Evolutionary conservation across 2,329 filamentous ascomycete species (phyloP), one percentile per base, ranked within the genome.

Genomic region (Fusarium mangiferae): DNA sequence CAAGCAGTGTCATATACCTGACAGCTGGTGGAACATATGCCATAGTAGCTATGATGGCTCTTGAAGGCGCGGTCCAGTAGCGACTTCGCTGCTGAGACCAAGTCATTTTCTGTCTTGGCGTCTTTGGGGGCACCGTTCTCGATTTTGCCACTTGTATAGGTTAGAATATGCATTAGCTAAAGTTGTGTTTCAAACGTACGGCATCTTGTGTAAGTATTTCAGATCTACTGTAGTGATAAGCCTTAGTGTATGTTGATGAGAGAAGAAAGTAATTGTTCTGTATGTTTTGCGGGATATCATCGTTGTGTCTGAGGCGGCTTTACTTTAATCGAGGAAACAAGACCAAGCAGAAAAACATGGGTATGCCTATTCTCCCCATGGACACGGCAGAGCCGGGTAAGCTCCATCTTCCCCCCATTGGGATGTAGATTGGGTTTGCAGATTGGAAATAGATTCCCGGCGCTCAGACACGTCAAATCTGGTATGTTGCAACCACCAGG

Each of bases 111-210:
- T 2, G 12, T 1, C 12, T 24, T 26, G 17, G 6, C 3, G 5
- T 52, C 8, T 2, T 26, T 11, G 0, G 22, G 7, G 5, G 2
- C 7, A 11, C 12, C n/a, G 2, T 36, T 36, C 17, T 36, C 17
- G 1, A 15, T 22, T 20, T 24, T 35, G 0, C n/a, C 33, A 8
- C 49, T 52, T 5, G 1, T 4, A 5, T 0, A 11, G 0, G 49
- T 52, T 52, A 52, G 48, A 24, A 7, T 4, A 11, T 20, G 7
- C 1, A 14, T 20, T 3, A 13, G 24, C 0, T 4, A 12, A 11
- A 22, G 14, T 1, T 4, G 3, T 4, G 0, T 30, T 20, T 2
- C 8, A 20, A 24, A 51, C 48, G 15, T 52, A 52, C 49, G 33
- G 33, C 49, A 52, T 52, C 17, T 36, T 36, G 12, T 20, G n/a